phyloP scores from a whole-genome alignment of 176 grass and related monocot genomes.

The Paspalum vaginatum region DNA sequence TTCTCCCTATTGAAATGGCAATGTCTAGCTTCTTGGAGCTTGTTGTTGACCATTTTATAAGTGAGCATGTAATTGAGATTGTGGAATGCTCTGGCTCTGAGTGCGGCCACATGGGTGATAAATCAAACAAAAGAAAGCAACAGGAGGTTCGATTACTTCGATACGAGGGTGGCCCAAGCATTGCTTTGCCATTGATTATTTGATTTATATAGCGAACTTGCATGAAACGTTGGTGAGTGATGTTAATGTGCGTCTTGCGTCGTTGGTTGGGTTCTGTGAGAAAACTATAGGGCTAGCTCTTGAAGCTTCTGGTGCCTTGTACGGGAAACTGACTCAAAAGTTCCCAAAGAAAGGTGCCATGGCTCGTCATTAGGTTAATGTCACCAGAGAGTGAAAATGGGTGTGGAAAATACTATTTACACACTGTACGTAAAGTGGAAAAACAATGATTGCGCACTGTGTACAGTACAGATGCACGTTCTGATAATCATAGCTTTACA shows the following conservation, averaged over 20 bases:
- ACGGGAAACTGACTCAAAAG: constrained; percentile 81
- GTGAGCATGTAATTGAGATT: constrained; percentile 71
- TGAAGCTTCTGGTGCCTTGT: constrained; percentile 89
- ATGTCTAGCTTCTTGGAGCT: constrained; percentile 74
- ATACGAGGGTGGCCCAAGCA: constrained; percentile 72
- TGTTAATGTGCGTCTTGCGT: constrained; percentile 60
- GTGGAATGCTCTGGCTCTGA: constrained; percentile 48
- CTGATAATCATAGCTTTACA: no score
- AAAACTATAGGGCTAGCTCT: constrained; percentile 81
- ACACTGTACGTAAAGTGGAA: no score
- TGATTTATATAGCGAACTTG: constrained; percentile 87
- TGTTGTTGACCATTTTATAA: constrained; percentile 73
- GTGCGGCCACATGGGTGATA: constrained; percentile 50
- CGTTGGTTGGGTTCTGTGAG: constrained; percentile 64
- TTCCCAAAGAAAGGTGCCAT: constrained; percentile 78
- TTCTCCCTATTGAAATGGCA: constrained; percentile 72
- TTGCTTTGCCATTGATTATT: constrained; percentile 92
- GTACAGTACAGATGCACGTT: no score
- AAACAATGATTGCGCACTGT: no score
- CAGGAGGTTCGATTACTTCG: constrained; percentile 52
- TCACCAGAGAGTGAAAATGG: no score
- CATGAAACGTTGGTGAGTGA: constrained; percentile 87
- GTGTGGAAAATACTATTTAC: no score
- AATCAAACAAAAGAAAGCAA: constrained; percentile 80
- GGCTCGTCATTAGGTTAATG: not conserved